Evolutionary conservation across 345 rosid genomes (phyloP).

Genomic region (Lenwebbia sp.): DNA sequence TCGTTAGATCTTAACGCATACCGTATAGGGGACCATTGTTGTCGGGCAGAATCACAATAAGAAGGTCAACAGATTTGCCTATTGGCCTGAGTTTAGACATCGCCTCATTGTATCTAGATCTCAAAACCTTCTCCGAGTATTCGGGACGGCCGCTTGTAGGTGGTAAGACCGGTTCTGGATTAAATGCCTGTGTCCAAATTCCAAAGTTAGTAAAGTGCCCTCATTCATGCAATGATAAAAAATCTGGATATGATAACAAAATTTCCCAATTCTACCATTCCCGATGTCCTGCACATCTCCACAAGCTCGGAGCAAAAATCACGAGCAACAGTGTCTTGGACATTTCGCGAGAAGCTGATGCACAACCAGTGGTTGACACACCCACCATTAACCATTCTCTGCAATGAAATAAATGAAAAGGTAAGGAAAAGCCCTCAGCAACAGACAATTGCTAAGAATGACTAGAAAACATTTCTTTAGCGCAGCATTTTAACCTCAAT

Average conservation of each 20-base stretch:
- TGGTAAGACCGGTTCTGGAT: slow-evolving; percentile 66
- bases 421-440: neutral
- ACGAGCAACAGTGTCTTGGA: slow-evolving; percentile 55
- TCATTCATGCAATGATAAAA: neutral
- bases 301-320: slow-evolving; percentile 80
- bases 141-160: slow-evolving; percentile 65
- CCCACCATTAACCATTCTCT: slow-evolving; percentile 98
- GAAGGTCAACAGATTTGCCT: slow-evolving; percentile 72
- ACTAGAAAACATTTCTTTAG: neutral
- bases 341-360: slow-evolving; percentile 70
- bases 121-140: slow-evolving; percentile 67
- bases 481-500: neutral
- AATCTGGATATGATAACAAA: neutral
- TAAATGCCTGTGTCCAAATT: slow-evolving; percentile 40
- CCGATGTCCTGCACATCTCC: slow-evolving; percentile 68
- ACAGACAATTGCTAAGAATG: neutral
- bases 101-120: slow-evolving; percentile 68
- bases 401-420: slow-evolving; percentile 5
- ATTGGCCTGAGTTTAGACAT: slow-evolving; percentile 38
- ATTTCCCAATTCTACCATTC: slow-evolving; percentile 50
- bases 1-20: slow-evolving; percentile 6
- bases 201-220: neutral
- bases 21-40: slow-evolving; percentile 90
- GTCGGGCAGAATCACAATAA: slow-evolving; percentile 86
- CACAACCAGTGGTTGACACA: slow-evolving; percentile 82